Conservation (phyloP, 257 asterid genomes). For the Ocimum tenuiflorum region DNA sequence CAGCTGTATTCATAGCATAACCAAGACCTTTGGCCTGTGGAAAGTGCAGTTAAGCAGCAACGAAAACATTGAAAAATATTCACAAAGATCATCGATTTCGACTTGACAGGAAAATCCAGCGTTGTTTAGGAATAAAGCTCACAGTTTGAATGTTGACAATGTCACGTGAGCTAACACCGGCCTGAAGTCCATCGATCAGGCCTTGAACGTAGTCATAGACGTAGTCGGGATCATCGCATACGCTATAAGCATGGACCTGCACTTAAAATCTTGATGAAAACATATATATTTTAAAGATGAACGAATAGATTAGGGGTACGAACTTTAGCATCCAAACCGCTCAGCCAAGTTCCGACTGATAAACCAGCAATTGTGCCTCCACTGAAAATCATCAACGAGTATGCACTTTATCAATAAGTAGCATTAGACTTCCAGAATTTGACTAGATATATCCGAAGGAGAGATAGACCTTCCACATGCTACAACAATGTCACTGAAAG, state of each 20-base stretch:
- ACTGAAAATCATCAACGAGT: constrained; percentile 38
- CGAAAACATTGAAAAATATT: neutral
- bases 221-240: constrained; percentile 89
- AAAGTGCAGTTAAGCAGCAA: constrained; percentile 10
- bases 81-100: neutral
- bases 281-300: neutral
- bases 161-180: constrained; percentile 65
- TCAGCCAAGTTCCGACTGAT: constrained; percentile 66
- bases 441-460: neutral
- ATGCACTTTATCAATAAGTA: constrained; percentile 8
- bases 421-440: neutral
- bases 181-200: constrained; percentile 78
- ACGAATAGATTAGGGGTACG: neutral
- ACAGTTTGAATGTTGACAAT: constrained; percentile 68
- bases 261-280: constrained; percentile 3
- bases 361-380: constrained; percentile 97
- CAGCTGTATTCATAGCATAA: constrained; percentile 76
- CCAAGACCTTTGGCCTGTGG: constrained; percentile 95
- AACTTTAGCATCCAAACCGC: constrained; percentile 73
- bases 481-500: constrained; percentile 73
- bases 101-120: neutral
- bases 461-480: constrained; percentile 81
- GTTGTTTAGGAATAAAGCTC: constrained; percentile 23
- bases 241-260: constrained; percentile 78
- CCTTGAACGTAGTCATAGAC: constrained; percentile 69